Base-by-base conservation (phyloP, 805 yeast species). In the Cyberlindnera xishuangbannaensis region DNA sequence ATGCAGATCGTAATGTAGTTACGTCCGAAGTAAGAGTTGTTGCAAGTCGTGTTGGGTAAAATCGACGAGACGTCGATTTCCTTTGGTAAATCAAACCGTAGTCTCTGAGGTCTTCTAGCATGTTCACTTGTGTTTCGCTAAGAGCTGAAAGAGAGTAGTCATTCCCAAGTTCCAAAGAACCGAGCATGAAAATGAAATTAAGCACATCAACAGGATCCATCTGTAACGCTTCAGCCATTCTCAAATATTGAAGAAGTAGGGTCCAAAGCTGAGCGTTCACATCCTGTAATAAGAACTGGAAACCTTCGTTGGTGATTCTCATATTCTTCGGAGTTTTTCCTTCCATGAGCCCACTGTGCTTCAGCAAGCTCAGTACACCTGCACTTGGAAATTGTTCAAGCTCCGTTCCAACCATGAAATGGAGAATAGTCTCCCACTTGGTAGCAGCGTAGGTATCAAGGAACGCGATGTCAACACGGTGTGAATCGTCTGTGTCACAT, bases 151-250 rank as follows among this genome's bases (percentile, higher is more conserved):
- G 70, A 0, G 86, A 73, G 51, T 92, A 90, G 20, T 86, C 87
- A 44, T 81, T 78, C 2, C 98, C 97, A 17, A 90, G 64, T 52
- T 92, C 97, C 33, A 92, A 64, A 2, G 96, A 83, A 6, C 97
- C 97, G 27, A 92, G 64, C 76, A 90, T 80, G 61, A 92, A 92
- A 10, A 92, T 81, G 57, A 92, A 92, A 57, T 90, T 88, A 28
- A 92, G 66, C 23, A 92, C 95, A 51, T 92, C 98, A 14, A 92
- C 97, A 0, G 95, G 87, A 59, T 92, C 95, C 95, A 88, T 85
- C 50, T 83, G 76, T 32, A 85, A 67, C 18, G 78, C 77, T 50
- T 84, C 90, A 2, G 97, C 75, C 69, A 85, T 72, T 53, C 83
- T 81, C 41, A 92, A 62, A 54, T 92, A 92, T 54, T 92, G 96